Base-by-base conservation (phyloP, 306 rosid genomes). In the Fagus sylvatica region DNA sequence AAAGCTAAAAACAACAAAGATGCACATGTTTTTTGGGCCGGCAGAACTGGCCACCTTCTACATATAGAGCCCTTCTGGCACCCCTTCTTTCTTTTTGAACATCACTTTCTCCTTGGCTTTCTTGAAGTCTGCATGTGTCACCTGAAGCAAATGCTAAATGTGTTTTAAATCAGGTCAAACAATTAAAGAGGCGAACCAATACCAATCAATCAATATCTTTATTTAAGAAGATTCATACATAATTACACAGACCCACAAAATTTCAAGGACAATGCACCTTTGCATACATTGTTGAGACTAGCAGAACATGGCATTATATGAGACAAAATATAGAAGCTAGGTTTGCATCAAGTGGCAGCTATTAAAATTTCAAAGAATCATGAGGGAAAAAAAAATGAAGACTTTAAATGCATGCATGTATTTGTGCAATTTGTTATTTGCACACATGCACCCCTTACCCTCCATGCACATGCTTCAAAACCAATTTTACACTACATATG, bases 81-180 rank as follows among this genome's bases (percentile, higher is more conserved):
- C 89, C 34, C 93, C 93, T 78, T 89, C 90, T 71, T 89, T 89
- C 88, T 89, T 89, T 79, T 86, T 89, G 70, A 82, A 86, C 92
- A 89, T 89, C 72, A 89, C 92, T 86, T 86, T 89, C 72, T 89
- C 92, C 84, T 89, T 89, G 9, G 89, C 90, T 79, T 89, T 86
- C 84, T 89, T 89, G 76, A 89, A 86, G 79, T 89, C 92, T 0
- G 15, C 56, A 74, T 89, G 92, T 0, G 88, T 89, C 32, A 89
- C 90, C 89, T 89, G 81, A 36, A 69, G 48, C 69, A 6, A 74
- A 46, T 11, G 55, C 8, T 9, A 48, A 5, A 48, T 37, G 12
- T 5, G 12, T 62, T 32, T 51, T 54, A 5, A 54, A 78, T 53
- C 46, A 33, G 11, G 65, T 30, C 17, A 37, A 64, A 13, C 30